Evolutionary conservation across 2,329 filamentous ascomycete species (phyloP), one percentile per base, ranked within the genome.

Genomic region (Fusarium liriodendri): DNA sequence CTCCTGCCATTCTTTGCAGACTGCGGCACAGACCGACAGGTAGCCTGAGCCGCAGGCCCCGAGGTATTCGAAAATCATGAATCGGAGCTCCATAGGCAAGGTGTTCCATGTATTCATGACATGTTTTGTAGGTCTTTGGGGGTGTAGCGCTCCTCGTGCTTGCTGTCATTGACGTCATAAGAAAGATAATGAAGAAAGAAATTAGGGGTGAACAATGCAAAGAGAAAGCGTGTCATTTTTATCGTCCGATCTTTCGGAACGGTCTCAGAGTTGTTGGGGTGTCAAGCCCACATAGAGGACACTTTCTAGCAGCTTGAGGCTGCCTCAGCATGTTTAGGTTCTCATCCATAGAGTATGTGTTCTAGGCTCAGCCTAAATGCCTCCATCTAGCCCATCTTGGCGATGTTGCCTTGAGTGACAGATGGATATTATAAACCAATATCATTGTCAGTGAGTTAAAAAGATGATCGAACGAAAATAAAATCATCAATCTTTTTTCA

Each of bases 1-100:
- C 20, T 37, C 32, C 57, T 55, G 57, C 64, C 64, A 62, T 29
- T 57, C 37, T 22, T 42, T 66, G n/a, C 29, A 62, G 29, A 62
- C 47, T 16, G 64, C 32, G 20, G 58, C 45, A 33, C 42, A 66
- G 16, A 8, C 1, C 0, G 54, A 25, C 33, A 58, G 14, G 20
- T n/a, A 14, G 20, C 63, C 33, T 29, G 9, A 9, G 4, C n/a
- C 6, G n/a, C 14, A 25, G 20, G 8, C 14, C 22, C 25, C 47
- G 4, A 54, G 18, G n/a, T 32, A 20, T n/a, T 66, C 45, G n/a
- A 66, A 37, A 22, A 66, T 32, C 25, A 55, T 62, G 16, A 29
- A 22, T 14, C 47, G 37, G 6, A 66, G 29, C 20, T 66, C 55
- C 14, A 22, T 6, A 9, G 57, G 33, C 3, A 66, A 35, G 3